phyloP scores from a whole-genome alignment of 345 rosid genomes.

The Garcia nutans region DNA sequence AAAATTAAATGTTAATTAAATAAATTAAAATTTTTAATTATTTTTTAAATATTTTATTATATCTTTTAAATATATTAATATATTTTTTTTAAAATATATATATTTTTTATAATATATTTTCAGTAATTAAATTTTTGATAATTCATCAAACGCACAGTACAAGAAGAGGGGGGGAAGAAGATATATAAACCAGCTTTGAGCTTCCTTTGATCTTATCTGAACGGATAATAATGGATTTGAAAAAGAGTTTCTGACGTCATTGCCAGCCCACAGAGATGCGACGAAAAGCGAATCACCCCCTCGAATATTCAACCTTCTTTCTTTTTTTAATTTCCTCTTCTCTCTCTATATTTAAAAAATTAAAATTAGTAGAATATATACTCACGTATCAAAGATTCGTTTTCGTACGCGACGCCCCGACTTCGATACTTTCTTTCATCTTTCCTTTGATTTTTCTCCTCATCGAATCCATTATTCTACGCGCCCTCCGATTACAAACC shows the following conservation, averaged over 20 bases:
- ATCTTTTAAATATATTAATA: too few species aligned
- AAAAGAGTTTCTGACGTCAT: slow-evolving; percentile 24
- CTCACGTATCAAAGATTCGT: slow-evolving; percentile 49
- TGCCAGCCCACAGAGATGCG: slow-evolving; percentile 39
- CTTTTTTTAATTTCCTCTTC: background rate
- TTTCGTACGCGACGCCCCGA: slow-evolving; percentile 81
- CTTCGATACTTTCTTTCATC: slow-evolving; percentile 29
- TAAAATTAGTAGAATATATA: background rate
- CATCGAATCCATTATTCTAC: slow-evolving; percentile 7
- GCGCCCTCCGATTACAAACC: background rate
- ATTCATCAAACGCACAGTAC: too few species aligned
- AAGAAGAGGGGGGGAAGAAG: background rate
- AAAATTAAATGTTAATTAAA: too few species aligned
- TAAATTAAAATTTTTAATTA: too few species aligned
- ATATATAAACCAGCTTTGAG: background rate
- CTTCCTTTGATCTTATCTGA: slow-evolving; percentile 37
- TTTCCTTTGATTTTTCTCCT: background rate
- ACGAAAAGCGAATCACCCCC: slow-evolving; percentile 42
- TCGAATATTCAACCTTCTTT: slow-evolving; percentile 45
- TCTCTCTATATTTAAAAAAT: background rate
- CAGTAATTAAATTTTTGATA: too few species aligned
- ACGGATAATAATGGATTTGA: background rate
- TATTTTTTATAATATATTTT: too few species aligned
- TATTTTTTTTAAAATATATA: too few species aligned
- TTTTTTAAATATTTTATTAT: too few species aligned